Percentiles rank a stretch among this genome's conserved stretches.
Conservation (phyloP, 148 eudicot genomes). For the Rhododendron henanense region DNA sequence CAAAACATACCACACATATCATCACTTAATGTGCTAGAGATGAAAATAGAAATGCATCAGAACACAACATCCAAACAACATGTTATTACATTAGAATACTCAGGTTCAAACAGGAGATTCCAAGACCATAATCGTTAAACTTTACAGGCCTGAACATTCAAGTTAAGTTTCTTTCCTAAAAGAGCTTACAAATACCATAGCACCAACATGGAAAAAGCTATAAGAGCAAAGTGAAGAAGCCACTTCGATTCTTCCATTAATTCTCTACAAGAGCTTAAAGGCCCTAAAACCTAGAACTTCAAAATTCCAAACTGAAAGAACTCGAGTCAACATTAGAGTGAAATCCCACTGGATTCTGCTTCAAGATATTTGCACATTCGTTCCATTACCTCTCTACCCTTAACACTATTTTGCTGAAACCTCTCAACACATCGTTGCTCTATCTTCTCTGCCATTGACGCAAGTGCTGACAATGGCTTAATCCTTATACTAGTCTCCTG, state of each 20-base stretch:
- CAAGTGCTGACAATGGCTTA: conserved; percentile 74
- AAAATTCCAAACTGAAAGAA: not conserved
- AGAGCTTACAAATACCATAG: not conserved
- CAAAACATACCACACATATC: not conserved
- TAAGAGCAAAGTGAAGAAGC: not conserved
- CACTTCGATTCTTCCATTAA: not conserved
- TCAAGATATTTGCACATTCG: conserved; percentile 96
- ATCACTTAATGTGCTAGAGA: not conserved
- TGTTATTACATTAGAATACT: not conserved
- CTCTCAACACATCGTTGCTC: conserved; percentile 84
- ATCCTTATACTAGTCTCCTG: conserved; percentile 91
- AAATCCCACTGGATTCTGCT: conserved; percentile 82
- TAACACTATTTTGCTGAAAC: conserved; percentile 85
- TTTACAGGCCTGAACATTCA: conserved; percentile 2
- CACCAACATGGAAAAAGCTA: not conserved
- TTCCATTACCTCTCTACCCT: conserved; percentile 99
- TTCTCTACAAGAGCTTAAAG: conserved; percentile 4
- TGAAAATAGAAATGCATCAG: not conserved
- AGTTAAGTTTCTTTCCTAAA: conserved; percentile 4
- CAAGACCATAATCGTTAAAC: not conserved
- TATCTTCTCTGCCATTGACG: conserved; percentile 94
- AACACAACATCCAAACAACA: conserved; percentile 4
- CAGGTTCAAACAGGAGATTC: not conserved
- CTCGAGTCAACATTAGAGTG: conserved; percentile 28
- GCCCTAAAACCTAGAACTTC: not conserved